These are phyloP conservation scores for Fusarium buxicola DNA, from an alignment of 2,329 filamentous ascomycete species.

Conservation along the genomic window DNA sequence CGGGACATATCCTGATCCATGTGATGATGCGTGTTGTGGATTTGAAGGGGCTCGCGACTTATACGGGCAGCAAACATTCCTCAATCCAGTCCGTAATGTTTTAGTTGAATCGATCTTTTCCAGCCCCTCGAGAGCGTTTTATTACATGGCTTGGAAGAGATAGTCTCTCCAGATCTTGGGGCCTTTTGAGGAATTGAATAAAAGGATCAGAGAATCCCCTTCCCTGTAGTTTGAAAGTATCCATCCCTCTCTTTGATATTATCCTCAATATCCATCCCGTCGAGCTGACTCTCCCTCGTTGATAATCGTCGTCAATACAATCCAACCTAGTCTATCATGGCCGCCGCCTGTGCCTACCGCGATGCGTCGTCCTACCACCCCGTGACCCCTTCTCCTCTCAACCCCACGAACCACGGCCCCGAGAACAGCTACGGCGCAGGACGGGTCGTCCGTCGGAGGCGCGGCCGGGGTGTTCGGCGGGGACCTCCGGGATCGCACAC, in stretches of 20 bases:
- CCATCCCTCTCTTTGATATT: conserved; percentile 21
- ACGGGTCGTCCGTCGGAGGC: conserved; percentile 38
- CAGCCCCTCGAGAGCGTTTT: conserved; percentile 35
- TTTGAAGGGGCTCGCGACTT: conserved; percentile 36
- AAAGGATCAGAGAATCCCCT: conserved; percentile 36
- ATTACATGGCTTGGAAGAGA: conserved; percentile 33
- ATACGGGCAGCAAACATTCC: conserved; percentile 37
- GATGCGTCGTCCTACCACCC: conserved; percentile 41
- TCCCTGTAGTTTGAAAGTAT: conserved; percentile 23
- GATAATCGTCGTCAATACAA: background rate
- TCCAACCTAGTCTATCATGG: conserved; percentile 35
- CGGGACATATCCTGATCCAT: no score
- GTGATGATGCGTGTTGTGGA: conserved; percentile 2
- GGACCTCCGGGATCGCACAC: conserved; percentile 47
- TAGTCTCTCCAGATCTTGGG: conserved; percentile 8
- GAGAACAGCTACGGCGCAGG: conserved; percentile 25
- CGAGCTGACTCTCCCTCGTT: background rate
- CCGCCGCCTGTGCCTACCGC: conserved; percentile 25
- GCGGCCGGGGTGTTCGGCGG: conserved; percentile 21
- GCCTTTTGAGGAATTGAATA: conserved; percentile 38
- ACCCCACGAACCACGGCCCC: conserved; percentile 39
- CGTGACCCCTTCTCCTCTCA: conserved; percentile 45
- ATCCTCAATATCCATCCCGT: conserved; percentile 29
- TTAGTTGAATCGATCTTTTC: conserved; percentile 21
- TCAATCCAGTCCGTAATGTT: conserved; percentile 36